Conservation (phyloP, 371 early-diverging fungal species). For the Mucor plumbeus region DNA sequence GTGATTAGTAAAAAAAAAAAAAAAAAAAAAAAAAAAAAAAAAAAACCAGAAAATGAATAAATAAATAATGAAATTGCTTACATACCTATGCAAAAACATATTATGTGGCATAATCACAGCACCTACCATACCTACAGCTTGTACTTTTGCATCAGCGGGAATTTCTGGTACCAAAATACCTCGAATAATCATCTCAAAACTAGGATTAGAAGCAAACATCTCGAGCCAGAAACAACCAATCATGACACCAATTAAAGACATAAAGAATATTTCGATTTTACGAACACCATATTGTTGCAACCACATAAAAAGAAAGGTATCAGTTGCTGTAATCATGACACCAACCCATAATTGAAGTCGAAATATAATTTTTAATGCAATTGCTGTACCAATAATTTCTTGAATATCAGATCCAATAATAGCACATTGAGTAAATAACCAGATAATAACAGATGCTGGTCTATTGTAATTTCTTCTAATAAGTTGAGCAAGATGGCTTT, state of each 20-base stretch:
- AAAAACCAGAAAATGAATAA: no score
- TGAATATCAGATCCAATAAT: slow-evolving; percentile 80
- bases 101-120: slow-evolving; percentile 83
- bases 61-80: not conserved
- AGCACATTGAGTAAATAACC: slow-evolving; percentile 72
- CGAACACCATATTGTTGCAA: slow-evolving; percentile 70
- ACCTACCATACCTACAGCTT: slow-evolving; percentile 75
- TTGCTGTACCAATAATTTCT: slow-evolving; percentile 81
- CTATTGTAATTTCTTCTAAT: slow-evolving; percentile 55
- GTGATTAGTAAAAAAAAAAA: not conserved
- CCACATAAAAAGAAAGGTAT: slow-evolving; percentile 71
- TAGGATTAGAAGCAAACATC: slow-evolving; percentile 65
- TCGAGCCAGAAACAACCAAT: slow-evolving; percentile 73
- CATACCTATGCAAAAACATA: slow-evolving; percentile 69
- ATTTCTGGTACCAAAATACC: slow-evolving; percentile 68
- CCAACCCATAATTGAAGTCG: slow-evolving; percentile 65
- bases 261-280: slow-evolving; percentile 70
- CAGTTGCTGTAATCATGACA: slow-evolving; percentile 71
- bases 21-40: no score
- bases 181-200: slow-evolving; percentile 53
- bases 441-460: slow-evolving; percentile 52
- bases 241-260: slow-evolving; percentile 66
- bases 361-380: slow-evolving; percentile 72
- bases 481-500: slow-evolving; percentile 70
- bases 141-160: slow-evolving; percentile 61